Evolutionary conservation across 371 early-diverging fungal genomes (phyloP), one percentile per base, ranked within the genome.

Genomic region (Mucor racemosus): DNA sequence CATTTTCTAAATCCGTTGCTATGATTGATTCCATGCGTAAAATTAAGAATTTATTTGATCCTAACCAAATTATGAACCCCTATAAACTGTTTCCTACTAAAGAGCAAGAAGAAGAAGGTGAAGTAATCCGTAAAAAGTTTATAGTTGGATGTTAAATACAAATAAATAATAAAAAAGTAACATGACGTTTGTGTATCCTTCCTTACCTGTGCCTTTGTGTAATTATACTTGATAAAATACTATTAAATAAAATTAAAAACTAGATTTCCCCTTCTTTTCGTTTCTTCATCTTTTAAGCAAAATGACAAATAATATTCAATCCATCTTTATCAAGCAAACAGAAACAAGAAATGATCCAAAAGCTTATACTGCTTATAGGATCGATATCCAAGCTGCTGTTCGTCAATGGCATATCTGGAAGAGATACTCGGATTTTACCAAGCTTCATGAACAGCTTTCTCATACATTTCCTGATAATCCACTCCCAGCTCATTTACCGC

Each of bases 381-480:
- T 93, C 34, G 88, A 90, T 58, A 85, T 93, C 19, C 90, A 89
- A 62, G 91, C 90, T 6, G 88, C 93, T 2, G 91, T 94, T 11
- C 86, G 94, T 33, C 84, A 90, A 4, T 96, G 95, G 95, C 85
- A 87, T 4, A 86, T 95, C 11, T 93, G 92, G 91, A 90, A 89
- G 60, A 87, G 96, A 0, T 96, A 94, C 79, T 88, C 88, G 44
- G 95, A 94, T 53, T 95, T 95, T 71, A 83, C 84, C 34, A 73
- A 81, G 19, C 88, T 95, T 6, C 82, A 91, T 59, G 63, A 53
- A 4, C 81, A 81, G 14, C 77, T 87, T 11, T 17, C 65, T 1
- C 76, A 76, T 4, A 78, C 79, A 35, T 89, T 87, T 63, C 91
- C 94, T 0, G 80, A 78, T 42, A 68, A 78, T 10, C 75, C 84